Evolutionary conservation across 768 basidiomycete species (phyloP).

Genomic region (Rhodosporidiobolus sp.): DNA sequence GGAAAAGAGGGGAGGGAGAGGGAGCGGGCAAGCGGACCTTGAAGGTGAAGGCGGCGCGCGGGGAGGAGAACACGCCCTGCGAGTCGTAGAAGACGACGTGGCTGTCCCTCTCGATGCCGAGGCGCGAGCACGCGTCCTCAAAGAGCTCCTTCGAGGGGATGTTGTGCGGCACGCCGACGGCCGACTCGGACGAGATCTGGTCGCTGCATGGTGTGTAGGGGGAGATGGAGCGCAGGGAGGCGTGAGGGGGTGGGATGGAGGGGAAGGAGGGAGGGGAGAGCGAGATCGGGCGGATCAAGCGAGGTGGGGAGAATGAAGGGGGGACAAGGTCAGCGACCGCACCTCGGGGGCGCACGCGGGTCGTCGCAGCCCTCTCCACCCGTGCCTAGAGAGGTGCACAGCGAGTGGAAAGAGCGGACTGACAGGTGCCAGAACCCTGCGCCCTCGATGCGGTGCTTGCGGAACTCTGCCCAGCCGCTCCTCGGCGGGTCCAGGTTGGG

Average conservation of each 20-base stretch:
- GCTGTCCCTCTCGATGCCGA: constrained; percentile 69
- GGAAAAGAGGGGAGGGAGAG: not conserved
- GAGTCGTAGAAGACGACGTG: constrained; percentile 90
- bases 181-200: constrained; percentile 56
- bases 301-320: not conserved
- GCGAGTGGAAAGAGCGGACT: not conserved
- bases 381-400: too few relatives aligned
- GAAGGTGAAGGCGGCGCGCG: constrained; percentile 92
- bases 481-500: constrained; percentile 66
- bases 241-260: not conserved
- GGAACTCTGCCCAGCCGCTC: constrained; percentile 66
- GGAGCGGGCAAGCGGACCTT: constrained; percentile 49
- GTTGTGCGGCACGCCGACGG: constrained; percentile 88
- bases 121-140: constrained; percentile 54
- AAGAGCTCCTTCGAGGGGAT: constrained; percentile 73
- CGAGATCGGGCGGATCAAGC: not conserved
- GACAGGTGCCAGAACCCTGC: constrained; percentile 13
- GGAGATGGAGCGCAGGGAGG: not conserved
- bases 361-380: not conserved
- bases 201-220: not conserved
- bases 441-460: constrained; percentile 19
- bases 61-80: constrained; percentile 84
- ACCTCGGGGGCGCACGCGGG: too few relatives aligned
- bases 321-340: not conserved
- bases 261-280: not conserved